Base-by-base conservation (phyloP, 1,284 basidiomycete species). In the Malassezia furfur region DNA sequence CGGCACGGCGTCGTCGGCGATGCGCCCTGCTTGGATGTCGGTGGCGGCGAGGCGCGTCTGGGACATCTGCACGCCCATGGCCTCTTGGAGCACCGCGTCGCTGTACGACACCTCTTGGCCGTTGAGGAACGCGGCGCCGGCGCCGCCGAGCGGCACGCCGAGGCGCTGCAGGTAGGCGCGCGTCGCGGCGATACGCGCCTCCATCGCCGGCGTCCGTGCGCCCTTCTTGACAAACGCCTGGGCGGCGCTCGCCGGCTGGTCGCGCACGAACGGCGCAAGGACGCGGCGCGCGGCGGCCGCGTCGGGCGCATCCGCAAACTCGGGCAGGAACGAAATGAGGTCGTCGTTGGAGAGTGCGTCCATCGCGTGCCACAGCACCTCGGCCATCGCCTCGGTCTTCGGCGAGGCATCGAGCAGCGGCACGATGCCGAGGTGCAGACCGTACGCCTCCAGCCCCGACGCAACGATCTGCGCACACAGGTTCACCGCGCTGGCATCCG, bases 101-200 rank as follows among this genome's bases (percentile, higher is more conserved):
- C 82, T 80, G 57, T 88, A 76, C 6, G 81, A 76, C 31, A 84
- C 80, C 68, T 87, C 81, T 66, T 85, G 88, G 14, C 93, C 93
- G 67, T 96, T 96, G 65, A 96, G 79, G 72, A 96, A 93, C 50
- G 77, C 22, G 78, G 81, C 70, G 1, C 75, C 75, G 2, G 50
- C 53, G 32, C 61, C 63, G 3, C 32, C 28, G 10, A 44, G 52
- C 1, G 52, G 52, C 2, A 65, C 57, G 19, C 61, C 48, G 5
- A 68, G 55, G 19, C 68, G 62, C 8, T 56, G 30, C 11, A 65
- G 50, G 54, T 71, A 66, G 11, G 54, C 49, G 17, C 31, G 49
- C 28, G 50, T 39, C 6, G 54, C 34, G n/a, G 19, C 17, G n/a
- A 66, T 57, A 0, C 57, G 49, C 11, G 49, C 36, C 3, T 43